Percentiles rank a stretch among this genome's conserved stretches.
Conservation (phyloP, 257 asterid species). For the Avicennia marina region DNA sequence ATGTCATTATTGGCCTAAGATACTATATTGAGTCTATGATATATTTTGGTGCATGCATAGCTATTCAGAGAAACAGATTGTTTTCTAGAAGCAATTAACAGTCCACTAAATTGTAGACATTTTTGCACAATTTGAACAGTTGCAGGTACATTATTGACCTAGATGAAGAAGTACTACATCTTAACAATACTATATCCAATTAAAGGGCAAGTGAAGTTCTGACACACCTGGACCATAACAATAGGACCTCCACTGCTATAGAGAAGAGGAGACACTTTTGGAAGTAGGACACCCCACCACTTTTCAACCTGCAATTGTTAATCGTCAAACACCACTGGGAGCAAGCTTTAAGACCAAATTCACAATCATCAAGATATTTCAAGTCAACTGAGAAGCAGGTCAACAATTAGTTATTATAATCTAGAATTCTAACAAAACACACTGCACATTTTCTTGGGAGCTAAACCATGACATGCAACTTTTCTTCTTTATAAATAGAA, state of each 20-base stretch:
- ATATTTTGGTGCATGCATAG: too few species aligned
- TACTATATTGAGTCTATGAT: too few species aligned
- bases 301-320: constrained; percentile 56
- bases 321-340: constrained; percentile 4
- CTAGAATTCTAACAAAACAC: background rate
- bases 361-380: constrained; percentile 5
- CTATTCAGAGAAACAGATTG: too few species aligned
- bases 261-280: constrained; percentile 65
- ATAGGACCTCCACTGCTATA: constrained; percentile 88
- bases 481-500: background rate
- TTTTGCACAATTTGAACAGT: background rate
- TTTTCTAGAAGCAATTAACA: background rate
- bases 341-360: background rate
- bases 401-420: background rate
- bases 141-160: background rate
- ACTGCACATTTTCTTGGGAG: background rate
- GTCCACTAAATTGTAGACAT: background rate
- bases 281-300: constrained; percentile 90
- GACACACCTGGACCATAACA: constrained; percentile 82
- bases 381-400: constrained; percentile 3
- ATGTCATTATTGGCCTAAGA: too few species aligned
- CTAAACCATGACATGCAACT: background rate
- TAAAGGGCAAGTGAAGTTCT: background rate
- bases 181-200: background rate
- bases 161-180: background rate